Evolutionary conservation across 139 green algal genomes (phyloP).

Genomic region (Haematococcus sp.): DNA sequence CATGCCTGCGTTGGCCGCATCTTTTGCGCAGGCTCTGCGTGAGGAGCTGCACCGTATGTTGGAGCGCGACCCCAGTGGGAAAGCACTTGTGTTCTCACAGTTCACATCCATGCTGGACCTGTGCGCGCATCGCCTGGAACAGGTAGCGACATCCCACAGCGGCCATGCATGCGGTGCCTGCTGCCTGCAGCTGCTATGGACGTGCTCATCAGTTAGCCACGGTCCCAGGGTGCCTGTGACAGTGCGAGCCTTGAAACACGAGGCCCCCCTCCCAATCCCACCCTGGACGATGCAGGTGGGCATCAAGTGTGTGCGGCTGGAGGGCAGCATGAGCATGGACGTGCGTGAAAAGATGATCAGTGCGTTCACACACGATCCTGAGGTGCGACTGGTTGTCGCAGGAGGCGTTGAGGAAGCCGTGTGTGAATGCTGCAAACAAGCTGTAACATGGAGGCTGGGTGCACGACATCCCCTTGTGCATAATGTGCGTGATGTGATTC

Average conservation of each 20-base stretch:
- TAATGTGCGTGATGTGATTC: too few species aligned
- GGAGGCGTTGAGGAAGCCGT: too few species aligned
- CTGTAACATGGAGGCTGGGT: neutral
- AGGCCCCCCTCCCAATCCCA: too few species aligned
- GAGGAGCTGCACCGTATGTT: conserved; percentile 79
- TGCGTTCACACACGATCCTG: conserved; percentile 76
- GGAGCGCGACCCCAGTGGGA: conserved; percentile 65
- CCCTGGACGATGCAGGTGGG: conserved; percentile 54
- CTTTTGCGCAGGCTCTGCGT: conserved; percentile 54
- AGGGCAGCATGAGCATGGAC: conserved; percentile 82
- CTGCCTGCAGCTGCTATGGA: too few species aligned
- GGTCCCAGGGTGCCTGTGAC: neutral
- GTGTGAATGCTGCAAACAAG: too few species aligned
- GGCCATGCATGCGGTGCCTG: too few species aligned
- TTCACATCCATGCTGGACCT: conserved; percentile 96
- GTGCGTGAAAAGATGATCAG: conserved; percentile 71
- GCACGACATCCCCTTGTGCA: too few species aligned
- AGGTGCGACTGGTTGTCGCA: too few species aligned
- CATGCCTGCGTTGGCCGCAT: too few species aligned
- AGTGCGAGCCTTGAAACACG: too few species aligned
- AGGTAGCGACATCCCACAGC: too few species aligned
- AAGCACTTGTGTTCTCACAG: conserved; percentile 92
- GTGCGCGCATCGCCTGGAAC: conserved; percentile 68
- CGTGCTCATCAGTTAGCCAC: too few species aligned
- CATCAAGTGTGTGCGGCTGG: conserved; percentile 74